phyloP scores from a whole-genome alignment of 345 rosid genomes.

The Brassica nigra region DNA sequence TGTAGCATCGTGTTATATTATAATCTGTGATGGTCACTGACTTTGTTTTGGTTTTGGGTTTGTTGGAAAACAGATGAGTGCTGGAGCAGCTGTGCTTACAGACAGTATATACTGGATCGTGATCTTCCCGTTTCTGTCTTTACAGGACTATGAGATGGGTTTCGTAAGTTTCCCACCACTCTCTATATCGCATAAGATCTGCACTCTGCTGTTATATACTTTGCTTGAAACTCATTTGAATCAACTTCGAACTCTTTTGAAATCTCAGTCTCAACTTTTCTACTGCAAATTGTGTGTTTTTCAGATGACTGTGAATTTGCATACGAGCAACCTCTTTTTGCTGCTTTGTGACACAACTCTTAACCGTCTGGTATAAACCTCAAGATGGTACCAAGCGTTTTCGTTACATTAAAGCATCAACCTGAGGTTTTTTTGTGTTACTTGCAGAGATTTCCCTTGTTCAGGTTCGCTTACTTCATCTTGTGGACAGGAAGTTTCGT shows the following conservation, averaged over 20 bases:
- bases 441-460: slow-evolving; percentile 65
- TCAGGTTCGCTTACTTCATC: slow-evolving; percentile 65
- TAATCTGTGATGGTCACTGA: background rate
- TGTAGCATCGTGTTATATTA: background rate
- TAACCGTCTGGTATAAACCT: slow-evolving; percentile 51
- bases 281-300: slow-evolving; percentile 19
- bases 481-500: slow-evolving; percentile 64
- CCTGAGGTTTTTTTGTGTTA: slow-evolving; percentile 16
- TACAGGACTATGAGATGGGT: slow-evolving; percentile 51
- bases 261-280: background rate
- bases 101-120: slow-evolving; percentile 65
- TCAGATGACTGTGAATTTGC: slow-evolving; percentile 70
- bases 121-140: slow-evolving; percentile 65
- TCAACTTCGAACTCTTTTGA: background rate
- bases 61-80: slow-evolving; percentile 48
- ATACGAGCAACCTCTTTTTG: slow-evolving; percentile 57
- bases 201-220: background rate
- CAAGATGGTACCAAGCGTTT: background rate
- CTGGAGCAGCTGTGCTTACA: slow-evolving; percentile 71
- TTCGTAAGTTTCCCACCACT: slow-evolving; percentile 48
- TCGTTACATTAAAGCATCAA: background rate
- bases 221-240: background rate
- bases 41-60: too few relatives aligned
- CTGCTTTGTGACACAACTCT: slow-evolving; percentile 62
- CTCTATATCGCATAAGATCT: background rate